Base-by-base conservation (phyloP, 208 protist species). In the Blechomonas ayalai region DNA sequence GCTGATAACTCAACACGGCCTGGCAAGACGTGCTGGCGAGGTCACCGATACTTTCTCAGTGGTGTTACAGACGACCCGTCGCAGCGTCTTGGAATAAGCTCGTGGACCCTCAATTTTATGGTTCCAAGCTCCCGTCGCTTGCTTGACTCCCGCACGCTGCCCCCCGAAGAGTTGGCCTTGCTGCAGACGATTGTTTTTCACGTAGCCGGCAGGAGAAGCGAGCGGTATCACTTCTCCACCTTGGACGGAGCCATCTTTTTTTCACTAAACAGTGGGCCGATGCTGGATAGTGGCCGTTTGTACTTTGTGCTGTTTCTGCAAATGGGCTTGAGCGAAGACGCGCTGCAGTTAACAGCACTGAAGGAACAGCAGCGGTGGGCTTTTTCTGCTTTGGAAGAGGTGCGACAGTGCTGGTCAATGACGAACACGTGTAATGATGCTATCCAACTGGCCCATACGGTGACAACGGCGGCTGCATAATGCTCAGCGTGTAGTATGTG, bases 31-130 rank as follows among this genome's bases (percentile, higher is more conserved):
- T 49, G 47, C 40, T 92, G 83, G 83, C 47, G 55, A 8, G 35
- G 60, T 16, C 62, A 88, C 61, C 54, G 63, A 32, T 73, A 68
- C 35, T 65, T 59, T 4, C 39, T 60, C 0, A 38, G 54, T 4
- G 58, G 28, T 19, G 29, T 44, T 8, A 39, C 40, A n/a, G 72
- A 61, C 25, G 67, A 75, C 26, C 29, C 31, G 0, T 58, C 47
- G 9, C 56, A 40, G 33, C 71, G 69, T 19, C 47, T 39, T 6
- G 78, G 74, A 13, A 26, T 82, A 13, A 59, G 48, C 20, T 69
- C 80, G 46, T 90, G 80, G 81, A 77, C 86, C 39, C 46, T 93
- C n/a, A 72, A 73, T 41, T 73, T 72, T 54, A 69, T 86, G 26
- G 66, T 77, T 36, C 79, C 84, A 0, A 29, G 46, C 38, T 58